Evolutionary conservation across 371 early-diverging fungal species (phyloP).

Genomic region (Synchytrium microbalum): DNA sequence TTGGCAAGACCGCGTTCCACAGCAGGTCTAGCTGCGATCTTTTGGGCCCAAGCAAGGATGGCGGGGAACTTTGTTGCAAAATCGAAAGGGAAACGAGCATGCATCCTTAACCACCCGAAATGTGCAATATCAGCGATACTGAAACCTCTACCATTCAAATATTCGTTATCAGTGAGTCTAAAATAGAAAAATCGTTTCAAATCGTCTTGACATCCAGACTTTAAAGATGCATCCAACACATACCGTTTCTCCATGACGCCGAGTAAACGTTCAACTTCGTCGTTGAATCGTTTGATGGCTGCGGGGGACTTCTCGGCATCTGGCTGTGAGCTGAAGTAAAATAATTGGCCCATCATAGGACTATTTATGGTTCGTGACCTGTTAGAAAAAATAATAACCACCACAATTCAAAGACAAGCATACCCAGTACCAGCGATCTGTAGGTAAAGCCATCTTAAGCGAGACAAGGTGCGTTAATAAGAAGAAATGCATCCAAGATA

Average conservation of each 20-base stretch:
- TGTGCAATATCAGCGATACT: constrained; percentile 11
- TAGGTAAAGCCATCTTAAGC: constrained; percentile 18
- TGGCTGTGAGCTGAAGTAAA: constrained; percentile 3
- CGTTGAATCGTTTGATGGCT: constrained; percentile 10
- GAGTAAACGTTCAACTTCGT: constrained; percentile 13
- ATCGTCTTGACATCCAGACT: no score
- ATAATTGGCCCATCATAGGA: constrained; percentile 10
- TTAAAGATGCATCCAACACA: no score
- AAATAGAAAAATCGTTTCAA: no score
- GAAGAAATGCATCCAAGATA: no score
- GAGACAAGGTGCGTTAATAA: no score
- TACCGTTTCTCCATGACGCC: constrained; percentile 16
- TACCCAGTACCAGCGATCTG: constrained; percentile 17
- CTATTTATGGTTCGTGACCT: background rate
- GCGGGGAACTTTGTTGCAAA: constrained; percentile 10
- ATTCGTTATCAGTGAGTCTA: constrained; percentile 15
- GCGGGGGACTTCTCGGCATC: constrained; percentile 8
- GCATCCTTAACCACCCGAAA: constrained; percentile 6
- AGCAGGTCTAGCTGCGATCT: constrained; percentile 1
- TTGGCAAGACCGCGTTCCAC: constrained; percentile 11
- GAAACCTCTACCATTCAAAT: constrained; percentile 16
- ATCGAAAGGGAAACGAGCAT: background rate
- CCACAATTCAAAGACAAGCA: constrained; percentile 1
- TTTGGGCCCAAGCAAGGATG: constrained; percentile 9
- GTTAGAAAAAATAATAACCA: background rate